Evolutionary conservation across 1,284 basidiomycete species (phyloP).

Genomic region (Lignosus rhinocerotis): DNA sequence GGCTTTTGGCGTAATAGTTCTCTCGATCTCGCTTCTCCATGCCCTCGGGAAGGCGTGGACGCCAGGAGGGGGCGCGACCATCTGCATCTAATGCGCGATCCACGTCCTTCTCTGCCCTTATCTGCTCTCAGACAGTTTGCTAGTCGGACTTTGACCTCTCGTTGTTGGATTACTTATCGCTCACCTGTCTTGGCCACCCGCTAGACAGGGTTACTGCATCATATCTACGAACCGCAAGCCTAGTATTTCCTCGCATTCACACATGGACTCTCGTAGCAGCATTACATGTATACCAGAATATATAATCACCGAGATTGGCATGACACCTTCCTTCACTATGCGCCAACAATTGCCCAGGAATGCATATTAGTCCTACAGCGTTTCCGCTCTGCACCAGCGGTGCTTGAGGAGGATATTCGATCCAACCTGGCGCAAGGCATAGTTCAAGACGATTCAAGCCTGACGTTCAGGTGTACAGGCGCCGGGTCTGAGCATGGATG

Average conservation of each 20-base stretch:
- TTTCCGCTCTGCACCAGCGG: background rate
- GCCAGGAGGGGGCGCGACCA: constrained; percentile 65
- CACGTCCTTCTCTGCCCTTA: background rate
- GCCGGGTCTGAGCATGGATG: too few relatives aligned
- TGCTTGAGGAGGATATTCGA: background rate
- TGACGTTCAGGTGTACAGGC: too few relatives aligned
- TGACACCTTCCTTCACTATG: background rate
- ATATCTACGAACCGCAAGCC: constrained; percentile 8
- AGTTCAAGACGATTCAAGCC: background rate
- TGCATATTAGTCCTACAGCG: background rate
- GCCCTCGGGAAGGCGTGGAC: constrained; percentile 79
- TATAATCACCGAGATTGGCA: background rate
- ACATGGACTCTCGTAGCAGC: constrained; percentile 11
- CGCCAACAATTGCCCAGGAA: background rate
- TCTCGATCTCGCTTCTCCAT: constrained; percentile 74
- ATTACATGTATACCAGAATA: constrained; percentile 21
- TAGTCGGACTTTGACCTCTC: background rate
- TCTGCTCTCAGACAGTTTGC: constrained; percentile 3
- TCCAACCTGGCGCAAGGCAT: too few relatives aligned
- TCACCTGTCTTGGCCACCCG: background rate
- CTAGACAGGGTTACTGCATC: constrained; percentile 10
- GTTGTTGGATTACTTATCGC: constrained; percentile 2
- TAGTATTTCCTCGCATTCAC: background rate
- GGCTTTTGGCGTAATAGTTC: constrained; percentile 77
- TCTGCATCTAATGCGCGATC: constrained; percentile 47